These are phyloP conservation scores for Zymoseptoria tritici DNA, from an alignment of 2,329 filamentous ascomycete species.

Conservation along the genomic window DNA sequence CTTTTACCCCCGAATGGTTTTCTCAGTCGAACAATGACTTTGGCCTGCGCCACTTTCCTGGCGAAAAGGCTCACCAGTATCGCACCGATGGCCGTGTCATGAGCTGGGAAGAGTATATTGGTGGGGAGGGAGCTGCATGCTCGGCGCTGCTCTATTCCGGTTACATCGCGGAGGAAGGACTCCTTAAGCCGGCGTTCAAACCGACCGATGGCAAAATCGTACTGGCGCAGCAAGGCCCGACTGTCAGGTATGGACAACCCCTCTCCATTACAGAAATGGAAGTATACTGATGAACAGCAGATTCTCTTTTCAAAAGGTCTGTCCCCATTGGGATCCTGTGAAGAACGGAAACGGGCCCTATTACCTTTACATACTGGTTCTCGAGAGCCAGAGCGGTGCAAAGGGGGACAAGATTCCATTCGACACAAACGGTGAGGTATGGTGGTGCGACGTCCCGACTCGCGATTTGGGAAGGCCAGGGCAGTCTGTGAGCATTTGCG, in stretches of 20 bases:
- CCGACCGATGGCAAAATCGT: conserved; percentile 55
- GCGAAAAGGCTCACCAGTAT: conserved; percentile 61
- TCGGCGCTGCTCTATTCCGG: conserved; percentile 41
- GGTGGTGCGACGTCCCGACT: conserved; percentile 67
- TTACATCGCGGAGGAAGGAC: conserved; percentile 42
- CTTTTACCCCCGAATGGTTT: conserved; percentile 58
- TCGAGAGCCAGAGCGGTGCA: conserved; percentile 52
- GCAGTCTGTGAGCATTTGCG: conserved; percentile 57
- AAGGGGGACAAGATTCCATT: conserved; percentile 64
- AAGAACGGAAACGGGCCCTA: conserved; percentile 58
- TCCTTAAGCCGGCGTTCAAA: conserved; percentile 52
- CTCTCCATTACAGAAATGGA: too few species aligned
- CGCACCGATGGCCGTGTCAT: conserved; percentile 61
- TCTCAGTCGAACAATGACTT: conserved; percentile 69
- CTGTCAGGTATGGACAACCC: conserved; percentile 33
- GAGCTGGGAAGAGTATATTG: conserved; percentile 76
- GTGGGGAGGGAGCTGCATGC: conserved; percentile 48
- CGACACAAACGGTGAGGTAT: conserved; percentile 66
- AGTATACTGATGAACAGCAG: neutral
- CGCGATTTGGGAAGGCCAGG: conserved; percentile 60
- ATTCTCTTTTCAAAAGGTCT: conserved; percentile 74
- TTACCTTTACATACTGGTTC: conserved; percentile 62
- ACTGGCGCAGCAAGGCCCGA: conserved; percentile 44
- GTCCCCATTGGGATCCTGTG: conserved; percentile 74
- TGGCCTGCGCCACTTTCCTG: conserved; percentile 71